Evolutionary conservation across 345 rosid species (phyloP), one percentile per base, ranked within the genome.

Genomic region (Clausena lansium): DNA sequence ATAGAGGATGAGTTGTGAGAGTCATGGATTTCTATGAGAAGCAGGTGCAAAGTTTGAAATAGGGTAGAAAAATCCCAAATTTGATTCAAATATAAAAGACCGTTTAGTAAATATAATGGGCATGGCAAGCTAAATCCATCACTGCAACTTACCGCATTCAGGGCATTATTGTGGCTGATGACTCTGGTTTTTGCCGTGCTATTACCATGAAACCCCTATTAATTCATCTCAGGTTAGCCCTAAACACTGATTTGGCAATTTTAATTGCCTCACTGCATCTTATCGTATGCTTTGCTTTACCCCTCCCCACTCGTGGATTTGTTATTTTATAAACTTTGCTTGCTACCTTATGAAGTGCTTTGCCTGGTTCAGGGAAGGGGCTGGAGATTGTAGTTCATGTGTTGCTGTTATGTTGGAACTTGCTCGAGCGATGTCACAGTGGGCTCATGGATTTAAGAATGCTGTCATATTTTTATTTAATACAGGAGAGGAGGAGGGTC

Each of bases 381-480:
- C 98, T 82, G 99, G 98, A 72, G 99, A 96, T 87, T 92, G 98
- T 82, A 94, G 97, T 77, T 94, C 99, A 22, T 94, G 97, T 84
- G 85, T 96, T 76, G 91, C 97, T 81, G 99, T 94, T 63, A 96
- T 96, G 95, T 80, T 96, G 85, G 99, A 96, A 80, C 92, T 96
- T 84, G 97, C 99, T 81, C 93, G 98, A 47, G 97, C 91, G 27
- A 81, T 88, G 83, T 96, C 98, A 67, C 99, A 94, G 79, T 90
- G 91, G 89, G 99, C 98, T 78, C 97, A 96, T 80, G 92, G 98
- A 62, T 94, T 96, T 80, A 96, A 92, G 85, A 90, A 91, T 85
- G 87, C 89, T 69, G 83, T 96, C 71, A 89, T 96, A 83, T 95
- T 95, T 82, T 87, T 95, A 79, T 90, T 93, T 73, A 95, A 95